These are phyloP conservation scores for Daedaleopsis nitida DNA, from an alignment of 768 basidiomycete species.

Conservation along the genomic window DNA sequence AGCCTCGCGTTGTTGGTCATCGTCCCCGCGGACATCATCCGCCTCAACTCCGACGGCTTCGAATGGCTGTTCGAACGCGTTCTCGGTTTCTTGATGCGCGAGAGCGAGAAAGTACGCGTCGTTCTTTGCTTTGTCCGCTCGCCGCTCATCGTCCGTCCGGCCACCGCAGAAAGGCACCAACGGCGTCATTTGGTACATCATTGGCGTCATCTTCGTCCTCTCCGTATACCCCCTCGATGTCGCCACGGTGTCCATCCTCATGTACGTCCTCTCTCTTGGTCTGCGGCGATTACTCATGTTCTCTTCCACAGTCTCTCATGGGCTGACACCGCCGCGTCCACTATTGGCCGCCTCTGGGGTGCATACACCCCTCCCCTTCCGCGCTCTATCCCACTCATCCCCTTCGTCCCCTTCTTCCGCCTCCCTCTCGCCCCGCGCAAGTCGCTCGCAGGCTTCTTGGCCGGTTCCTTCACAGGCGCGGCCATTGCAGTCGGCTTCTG, in stretches of 20 bases:
- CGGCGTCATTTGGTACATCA: conserved; percentile 89
- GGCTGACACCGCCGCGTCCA: conserved; percentile 95
- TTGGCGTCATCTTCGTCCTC: conserved; percentile 81
- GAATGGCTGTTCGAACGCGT: conserved; percentile 68
- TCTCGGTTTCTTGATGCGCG: conserved; percentile 87
- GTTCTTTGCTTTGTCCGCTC: not conserved
- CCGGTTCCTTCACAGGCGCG: conserved; percentile 74
- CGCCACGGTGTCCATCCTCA: conserved; percentile 86
- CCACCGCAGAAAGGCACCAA: conserved; percentile 64
- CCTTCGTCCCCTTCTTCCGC: conserved; percentile 37
- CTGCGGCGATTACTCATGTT: conserved; percentile 5
- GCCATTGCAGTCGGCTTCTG: conserved; percentile 71
- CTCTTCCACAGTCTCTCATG: conserved; percentile 71
- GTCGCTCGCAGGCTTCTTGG: conserved; percentile 81
- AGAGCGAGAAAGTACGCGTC: conserved; percentile 70
- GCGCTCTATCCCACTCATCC: conserved; percentile 34
- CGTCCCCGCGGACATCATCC: conserved; percentile 72
- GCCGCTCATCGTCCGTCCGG: not conserved
- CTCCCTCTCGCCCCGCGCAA: conserved; percentile 82
- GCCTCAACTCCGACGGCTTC: conserved; percentile 66
- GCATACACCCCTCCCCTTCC: conserved; percentile 66
- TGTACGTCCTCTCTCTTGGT: conserved; percentile 52
- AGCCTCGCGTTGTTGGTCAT: conserved; percentile 68
- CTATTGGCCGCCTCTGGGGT: conserved; percentile 85
- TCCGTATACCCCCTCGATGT: conserved; percentile 80